Base-by-base conservation (phyloP, 1,139 yeast species). In the Pichia sp. region DNA sequence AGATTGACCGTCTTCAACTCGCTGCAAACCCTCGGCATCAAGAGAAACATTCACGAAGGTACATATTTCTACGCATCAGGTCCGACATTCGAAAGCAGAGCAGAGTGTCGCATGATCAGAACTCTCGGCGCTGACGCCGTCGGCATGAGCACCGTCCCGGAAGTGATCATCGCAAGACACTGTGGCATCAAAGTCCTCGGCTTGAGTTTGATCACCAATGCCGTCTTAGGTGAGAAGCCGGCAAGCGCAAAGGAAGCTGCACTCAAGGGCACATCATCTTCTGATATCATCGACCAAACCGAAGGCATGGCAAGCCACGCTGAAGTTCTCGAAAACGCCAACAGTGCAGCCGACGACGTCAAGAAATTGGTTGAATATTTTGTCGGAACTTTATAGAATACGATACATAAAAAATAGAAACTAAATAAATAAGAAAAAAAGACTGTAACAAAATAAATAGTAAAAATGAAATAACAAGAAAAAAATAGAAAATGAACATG, bases 141-240 rank as follows among this genome's bases (percentile, higher is more conserved):
- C 6, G 99, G 99, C 4, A 93, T 93, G 99, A 86, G 96, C 50
- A 93, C 98, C 0, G 97, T 91, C 32, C 97, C 99, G 0, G 99
- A 93, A 66, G 96, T 89, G 2, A 80, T 90, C 54, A 85, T 88
- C 14, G 98, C 96, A 3, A 83, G 96, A 61, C 98, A 93, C 65
- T 77, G 84, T 49, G 95, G 90, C 0, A 67, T 94, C 69, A 75
- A 73, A 54, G 96, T 89, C 4, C 71, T 93, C 53, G 98, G 97
- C 0, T 66, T 93, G 46, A 85, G 95, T 52, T 75, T 93, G 53
- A 85, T 93, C 53, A 93, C 98, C 27, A 93, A 93, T 62, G 82
- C 79, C 2, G 91, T 88, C 34, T 87, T 90, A 10, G 76, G 77
- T 20, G 85, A 76, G n/a, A 76, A 77, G 49, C 93, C 96, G 11